These are phyloP conservation scores for Cyclotella baltica DNA, from an alignment of 108 stramenopile genomes.

Conservation along the genomic window DNA sequence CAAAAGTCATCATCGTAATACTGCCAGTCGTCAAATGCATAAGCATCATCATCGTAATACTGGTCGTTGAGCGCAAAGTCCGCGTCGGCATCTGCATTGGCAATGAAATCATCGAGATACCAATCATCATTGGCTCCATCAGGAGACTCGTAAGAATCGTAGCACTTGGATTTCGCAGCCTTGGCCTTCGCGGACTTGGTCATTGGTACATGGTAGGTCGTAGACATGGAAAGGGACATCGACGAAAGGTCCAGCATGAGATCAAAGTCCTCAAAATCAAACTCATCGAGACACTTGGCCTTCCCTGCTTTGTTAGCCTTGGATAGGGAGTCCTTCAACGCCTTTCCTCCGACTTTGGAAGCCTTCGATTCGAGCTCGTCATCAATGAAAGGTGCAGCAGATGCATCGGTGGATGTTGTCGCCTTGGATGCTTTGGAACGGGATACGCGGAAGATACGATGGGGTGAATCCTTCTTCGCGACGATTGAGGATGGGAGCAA, in stretches of 20 bases:
- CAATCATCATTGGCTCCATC: too few species aligned
- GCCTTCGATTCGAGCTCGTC: not conserved
- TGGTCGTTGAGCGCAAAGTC: too few species aligned
- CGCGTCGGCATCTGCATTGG: too few species aligned
- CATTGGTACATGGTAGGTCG: not conserved
- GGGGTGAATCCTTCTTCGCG: not conserved
- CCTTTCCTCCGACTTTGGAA: not conserved
- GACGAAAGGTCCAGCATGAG: not conserved
- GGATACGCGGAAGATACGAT: not conserved
- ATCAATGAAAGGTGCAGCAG: not conserved
- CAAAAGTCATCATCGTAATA: not conserved
- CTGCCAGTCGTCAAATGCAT: not conserved
- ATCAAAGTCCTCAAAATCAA: not conserved
- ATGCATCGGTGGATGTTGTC: not conserved
- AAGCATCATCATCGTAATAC: too few species aligned
- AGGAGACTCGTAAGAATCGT: too few species aligned
- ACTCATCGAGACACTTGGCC: not conserved
- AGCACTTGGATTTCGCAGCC: not conserved
- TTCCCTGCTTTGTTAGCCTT: not conserved
- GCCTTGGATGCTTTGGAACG: constrained; percentile 4
- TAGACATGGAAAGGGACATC: not conserved
- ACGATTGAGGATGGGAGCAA: not conserved
- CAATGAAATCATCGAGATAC: not conserved
- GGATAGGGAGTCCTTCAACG: not conserved
- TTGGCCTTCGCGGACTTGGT: not conserved